Evolutionary conservation across 2,329 filamentous ascomycete genomes (phyloP).

Genomic region (Alternaria alternata): DNA sequence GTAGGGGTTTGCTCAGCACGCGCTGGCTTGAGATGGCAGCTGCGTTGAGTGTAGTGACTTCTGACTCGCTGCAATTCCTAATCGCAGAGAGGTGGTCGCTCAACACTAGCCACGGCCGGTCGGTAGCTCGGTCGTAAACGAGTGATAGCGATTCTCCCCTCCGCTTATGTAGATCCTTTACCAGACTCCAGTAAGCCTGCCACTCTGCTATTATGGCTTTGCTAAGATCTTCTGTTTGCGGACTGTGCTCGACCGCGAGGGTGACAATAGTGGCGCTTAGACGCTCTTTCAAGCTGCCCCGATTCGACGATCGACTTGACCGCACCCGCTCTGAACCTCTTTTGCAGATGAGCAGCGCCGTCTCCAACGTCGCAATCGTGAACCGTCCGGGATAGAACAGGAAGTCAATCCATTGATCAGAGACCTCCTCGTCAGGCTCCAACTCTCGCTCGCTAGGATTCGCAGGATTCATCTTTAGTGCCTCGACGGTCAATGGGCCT

Average conservation of each 20-base stretch:
- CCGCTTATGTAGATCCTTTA: constrained; percentile 85
- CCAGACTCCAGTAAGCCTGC: constrained; percentile 86
- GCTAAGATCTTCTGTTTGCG: constrained; percentile 80
- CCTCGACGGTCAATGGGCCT: constrained; percentile 53
- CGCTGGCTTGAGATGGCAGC: constrained; percentile 48
- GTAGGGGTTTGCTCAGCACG: constrained; percentile 30
- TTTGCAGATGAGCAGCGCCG: constrained; percentile 82
- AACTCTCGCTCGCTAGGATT: constrained; percentile 49
- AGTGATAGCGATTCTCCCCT: constrained; percentile 83
- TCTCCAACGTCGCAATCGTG: constrained; percentile 79
- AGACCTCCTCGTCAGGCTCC: constrained; percentile 43
- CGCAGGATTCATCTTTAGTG: constrained; percentile 48
- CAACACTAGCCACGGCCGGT: constrained; percentile 83
- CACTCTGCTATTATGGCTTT: constrained; percentile 81
- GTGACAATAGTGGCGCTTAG: constrained; percentile 76
- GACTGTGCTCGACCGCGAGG: constrained; percentile 69
- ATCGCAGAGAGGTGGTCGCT: constrained; percentile 83
- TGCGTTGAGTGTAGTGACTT: constrained; percentile 76
- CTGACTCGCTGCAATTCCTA: constrained; percentile 78
- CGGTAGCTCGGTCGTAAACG: constrained; percentile 73
- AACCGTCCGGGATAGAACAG: constrained; percentile 87
- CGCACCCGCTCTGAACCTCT: constrained; percentile 60
- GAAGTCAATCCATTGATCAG: constrained; percentile 84
- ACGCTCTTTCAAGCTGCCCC: constrained; percentile 74
- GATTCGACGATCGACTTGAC: constrained; percentile 30